Evolutionary conservation across 1,284 basidiomycete genomes (phyloP).

Genomic region (Ganoderma sinense): DNA sequence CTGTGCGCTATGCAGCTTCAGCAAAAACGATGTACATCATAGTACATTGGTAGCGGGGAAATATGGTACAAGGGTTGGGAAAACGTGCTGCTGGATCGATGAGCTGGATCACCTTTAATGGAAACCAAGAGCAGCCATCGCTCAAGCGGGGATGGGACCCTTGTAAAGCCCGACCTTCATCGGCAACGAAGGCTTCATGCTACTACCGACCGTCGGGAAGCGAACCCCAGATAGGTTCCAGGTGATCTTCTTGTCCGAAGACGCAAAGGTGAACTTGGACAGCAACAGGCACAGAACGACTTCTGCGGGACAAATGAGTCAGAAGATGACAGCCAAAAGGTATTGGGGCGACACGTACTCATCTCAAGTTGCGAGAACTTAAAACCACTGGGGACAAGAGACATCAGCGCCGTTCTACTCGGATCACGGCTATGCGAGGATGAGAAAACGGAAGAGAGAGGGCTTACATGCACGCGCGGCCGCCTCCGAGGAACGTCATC

Average conservation of each 20-base stretch:
- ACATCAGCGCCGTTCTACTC: not conserved
- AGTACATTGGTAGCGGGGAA: no score
- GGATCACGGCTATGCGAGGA: not conserved
- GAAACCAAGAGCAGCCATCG: no score
- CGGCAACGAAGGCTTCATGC: constrained; percentile 13
- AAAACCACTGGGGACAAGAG: constrained; percentile 16
- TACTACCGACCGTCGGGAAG: constrained; percentile 9
- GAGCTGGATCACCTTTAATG: no score
- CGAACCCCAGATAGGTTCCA: constrained; percentile 15
- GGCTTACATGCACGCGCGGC: constrained; percentile 34
- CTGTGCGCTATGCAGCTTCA: no score
- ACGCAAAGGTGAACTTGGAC: constrained; percentile 16
- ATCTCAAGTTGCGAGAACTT: constrained; percentile 32
- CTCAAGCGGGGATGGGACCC: not conserved
- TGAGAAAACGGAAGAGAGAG: not conserved
- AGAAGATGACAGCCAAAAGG: not conserved
- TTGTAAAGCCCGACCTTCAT: constrained; percentile 13
- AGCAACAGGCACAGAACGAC: constrained; percentile 15
- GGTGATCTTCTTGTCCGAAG: constrained; percentile 9
- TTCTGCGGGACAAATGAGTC: constrained; percentile 4
- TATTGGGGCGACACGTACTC: constrained; percentile 16
- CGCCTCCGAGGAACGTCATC: constrained; percentile 35
- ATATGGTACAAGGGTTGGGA: no score
- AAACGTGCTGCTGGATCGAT: no score
- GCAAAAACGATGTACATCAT: no score